Evolutionary conservation across 2,329 filamentous ascomycete genomes (phyloP), one percentile per base, ranked within the genome.

Genomic region (Emergomyces pasteurianus): DNA sequence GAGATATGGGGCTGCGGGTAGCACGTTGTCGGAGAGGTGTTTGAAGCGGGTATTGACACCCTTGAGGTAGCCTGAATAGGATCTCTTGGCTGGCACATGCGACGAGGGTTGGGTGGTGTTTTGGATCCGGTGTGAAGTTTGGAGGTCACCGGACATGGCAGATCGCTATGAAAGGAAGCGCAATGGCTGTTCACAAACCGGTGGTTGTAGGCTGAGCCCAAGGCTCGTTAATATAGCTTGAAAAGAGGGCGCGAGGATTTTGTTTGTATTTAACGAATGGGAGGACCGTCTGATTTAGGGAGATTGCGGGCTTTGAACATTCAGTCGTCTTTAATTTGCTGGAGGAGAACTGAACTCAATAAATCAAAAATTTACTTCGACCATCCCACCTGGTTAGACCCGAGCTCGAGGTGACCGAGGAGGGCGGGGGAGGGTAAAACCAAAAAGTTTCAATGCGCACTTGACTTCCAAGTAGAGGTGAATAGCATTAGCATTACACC

Each of bases 1-100:
- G 58, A 78, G 72, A 63, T 77, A 78, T 47, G 77, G 77, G 55
- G 77, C 73, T 56, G 71, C 65, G 26, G 77, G 77, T 55, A 79
- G 72, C 40, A 77, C 70, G 60, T 74, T 68, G 63, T 77, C 72
- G 58, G 69, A 74, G 47, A 78, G 70, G 47, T 67, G 70, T 61
- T 74, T 70, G 50, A 79, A 67, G 65, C 72, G 74, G 56, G 65
- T 66, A 64, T 75, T 70, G 60, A 75, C 38, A 36, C 59, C 62
- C 47, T 42, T 53, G 49, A 66, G 57, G 42, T 64, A 65, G 21
- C 64, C 58, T 43, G 61, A 63, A 62, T 62, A 61, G 18, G 62
- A 62, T 55, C 64, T 46, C 55, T 66, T 66, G 59, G 54, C 60
- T 36, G 61, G 57, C 34, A 57, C 28, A 34, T 43, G 26, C 47